Evolutionary conservation across 768 basidiomycete species (phyloP).

Genomic region (Rhizopogon salebrosus): DNA sequence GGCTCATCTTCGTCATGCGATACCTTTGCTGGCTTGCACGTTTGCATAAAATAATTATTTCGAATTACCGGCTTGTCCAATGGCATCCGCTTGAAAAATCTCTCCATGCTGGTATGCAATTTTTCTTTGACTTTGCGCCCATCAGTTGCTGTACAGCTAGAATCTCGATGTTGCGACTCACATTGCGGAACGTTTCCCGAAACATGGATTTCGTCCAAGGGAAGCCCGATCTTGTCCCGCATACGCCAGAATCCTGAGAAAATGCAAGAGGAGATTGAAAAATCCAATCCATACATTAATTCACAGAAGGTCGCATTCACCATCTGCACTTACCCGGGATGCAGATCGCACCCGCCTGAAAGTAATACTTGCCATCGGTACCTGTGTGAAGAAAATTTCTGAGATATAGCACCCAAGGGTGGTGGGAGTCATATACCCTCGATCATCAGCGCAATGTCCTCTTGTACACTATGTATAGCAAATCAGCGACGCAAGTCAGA

Average conservation of each 20-base stretch:
- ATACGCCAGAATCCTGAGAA: conserved; percentile 68
- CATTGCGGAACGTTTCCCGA: conserved; percentile 71
- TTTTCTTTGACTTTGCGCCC: conserved; percentile 46
- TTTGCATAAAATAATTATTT: conserved; percentile 58
- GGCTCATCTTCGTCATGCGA: conserved; percentile 7
- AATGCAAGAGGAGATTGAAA: not conserved
- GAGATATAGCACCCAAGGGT: conserved; percentile 2
- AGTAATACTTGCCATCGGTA: conserved; percentile 63
- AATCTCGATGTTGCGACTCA: conserved; percentile 16
- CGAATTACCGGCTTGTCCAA: conserved; percentile 67
- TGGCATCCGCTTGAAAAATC: conserved; percentile 64
- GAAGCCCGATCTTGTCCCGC: conserved; percentile 68
- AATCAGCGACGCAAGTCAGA: conserved; percentile 4
- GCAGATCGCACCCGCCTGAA: conserved; percentile 69
- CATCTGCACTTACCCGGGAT: conserved; percentile 45
- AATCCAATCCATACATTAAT: not conserved
- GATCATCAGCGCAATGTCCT: conserved; percentile 56
- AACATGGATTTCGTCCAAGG: conserved; percentile 67
- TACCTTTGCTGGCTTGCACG: conserved; percentile 25
- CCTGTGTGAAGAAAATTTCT: conserved; percentile 32
- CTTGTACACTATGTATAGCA: conserved; percentile 38
- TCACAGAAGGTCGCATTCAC: not conserved
- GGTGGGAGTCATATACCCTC: conserved; percentile 36
- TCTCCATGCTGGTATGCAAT: conserved; percentile 57
- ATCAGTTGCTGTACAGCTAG: conserved; percentile 1